A percentile compares a stretch with the other conserved stretches of the same genome.
phyloP scores from a whole-genome alignment of 257 asterid genomes.

The Coffea eugenioides region DNA sequence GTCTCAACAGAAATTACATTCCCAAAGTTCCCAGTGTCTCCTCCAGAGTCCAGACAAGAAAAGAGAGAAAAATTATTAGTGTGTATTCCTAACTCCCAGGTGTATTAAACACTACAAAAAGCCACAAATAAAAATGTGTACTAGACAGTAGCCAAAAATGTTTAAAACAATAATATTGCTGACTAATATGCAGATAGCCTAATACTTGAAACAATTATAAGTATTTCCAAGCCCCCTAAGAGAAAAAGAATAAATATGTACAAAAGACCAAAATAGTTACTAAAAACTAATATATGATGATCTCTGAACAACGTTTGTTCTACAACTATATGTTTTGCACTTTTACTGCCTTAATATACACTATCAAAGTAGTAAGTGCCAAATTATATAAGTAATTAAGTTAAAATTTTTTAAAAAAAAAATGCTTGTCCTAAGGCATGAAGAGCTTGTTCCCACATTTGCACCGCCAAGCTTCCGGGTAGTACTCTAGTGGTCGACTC shows the following conservation, averaged over 20 bases:
- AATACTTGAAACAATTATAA: too few species aligned
- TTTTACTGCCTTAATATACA: background rate
- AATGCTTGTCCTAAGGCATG: conserved; percentile 48
- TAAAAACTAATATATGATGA: background rate
- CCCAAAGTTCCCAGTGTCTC: conserved; percentile 39
- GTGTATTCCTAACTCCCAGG: background rate
- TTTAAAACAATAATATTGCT: too few species aligned
- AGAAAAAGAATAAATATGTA: background rate
- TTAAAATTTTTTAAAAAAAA: background rate
- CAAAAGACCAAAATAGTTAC: background rate
- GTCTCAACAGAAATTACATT: conserved; percentile 36
- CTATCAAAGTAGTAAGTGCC: background rate
- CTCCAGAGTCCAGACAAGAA: background rate
- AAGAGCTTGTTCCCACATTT: conserved; percentile 69
- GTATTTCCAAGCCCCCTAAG: too few species aligned
- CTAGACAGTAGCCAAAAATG: too few species aligned
- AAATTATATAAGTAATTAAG: background rate
- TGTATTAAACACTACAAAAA: conserved; percentile 11
- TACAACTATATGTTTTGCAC: conserved; percentile 5
- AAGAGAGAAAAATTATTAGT: background rate
- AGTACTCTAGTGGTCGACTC: conserved; percentile 65
- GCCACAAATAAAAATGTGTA: background rate
- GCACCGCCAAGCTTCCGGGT: conserved; percentile 96
- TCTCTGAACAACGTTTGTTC: conserved; percentile 16
- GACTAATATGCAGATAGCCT: too few species aligned